Evolutionary conservation across 345 rosid species (phyloP), one percentile per base, ranked within the genome.

Genomic region (Physaria fendleri): DNA sequence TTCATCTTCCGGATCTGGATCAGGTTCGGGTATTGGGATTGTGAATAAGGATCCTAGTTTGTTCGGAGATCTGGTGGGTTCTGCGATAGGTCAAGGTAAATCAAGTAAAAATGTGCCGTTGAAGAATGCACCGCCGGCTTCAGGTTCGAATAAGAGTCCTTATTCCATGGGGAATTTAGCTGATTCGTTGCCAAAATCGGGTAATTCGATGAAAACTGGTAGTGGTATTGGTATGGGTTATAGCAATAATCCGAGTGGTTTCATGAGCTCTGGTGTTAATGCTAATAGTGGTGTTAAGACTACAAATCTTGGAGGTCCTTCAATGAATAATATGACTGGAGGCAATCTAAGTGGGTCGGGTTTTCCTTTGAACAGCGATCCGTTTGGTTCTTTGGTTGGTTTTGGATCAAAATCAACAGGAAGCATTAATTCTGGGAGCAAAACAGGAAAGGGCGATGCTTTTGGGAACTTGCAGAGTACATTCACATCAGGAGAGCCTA

Each of bases 31-130:
- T 50, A 64, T 82, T 29, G 97, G 95, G 65, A 70, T 83, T 42
- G 89, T 62, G 8, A 77, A 79, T n/a, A 88, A 86, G 74, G 81
- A 76, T 38, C 85, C 95, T 0, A 79, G 79, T 59, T 78, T 88
- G 78, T 92, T 92, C 46, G 95, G 85, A 28, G 98, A 93, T 83
- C 84, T 93, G 64, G 78, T 93, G 6, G 74, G 76, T 55, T 93
- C 98, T 39, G 95, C 93, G 13, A 64, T 93, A 18, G 99, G 88
- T 2, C 79, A 74, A 32, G 97, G 90, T 2, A 79, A 74, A 55
- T 35, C 66, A 16, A 78, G 56, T 56, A 65, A 75, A 35, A 85
- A 79, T 76, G 90, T 69, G 49, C 97, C 97, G 47, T 72, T 89
- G 81, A 93, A 89, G 51, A 79, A 77, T 58, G 77, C 77, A 0